Percentiles rank a stretch among this genome's conserved stretches.
phyloP scores from a whole-genome alignment of 2,329 filamentous ascomycete genomes.

The Microsporum ferrugineum region DNA sequence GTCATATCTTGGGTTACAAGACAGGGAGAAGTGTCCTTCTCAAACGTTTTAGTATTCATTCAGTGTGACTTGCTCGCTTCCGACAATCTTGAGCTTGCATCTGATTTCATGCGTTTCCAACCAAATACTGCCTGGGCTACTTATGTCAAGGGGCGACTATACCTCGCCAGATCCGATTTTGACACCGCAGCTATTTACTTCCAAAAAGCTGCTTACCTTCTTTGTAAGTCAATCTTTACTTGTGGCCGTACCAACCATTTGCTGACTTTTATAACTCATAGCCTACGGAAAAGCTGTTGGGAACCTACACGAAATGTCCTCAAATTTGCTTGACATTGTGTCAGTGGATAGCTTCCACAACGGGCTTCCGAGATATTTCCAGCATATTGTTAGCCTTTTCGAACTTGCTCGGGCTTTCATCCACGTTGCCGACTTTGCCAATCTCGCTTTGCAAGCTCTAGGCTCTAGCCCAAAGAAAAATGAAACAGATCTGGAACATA shows the following conservation, averaged over 20 bases:
- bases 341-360: conserved; percentile 58
- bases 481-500: conserved; percentile 28
- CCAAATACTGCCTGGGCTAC: conserved; percentile 47
- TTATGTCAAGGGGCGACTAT: conserved; percentile 76
- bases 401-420: conserved; percentile 66
- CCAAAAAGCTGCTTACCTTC: conserved; percentile 67
- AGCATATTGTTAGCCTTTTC: conserved; percentile 72
- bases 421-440: conserved; percentile 73
- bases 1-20: conserved; percentile 39
- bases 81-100: conserved; percentile 54
- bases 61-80: conserved; percentile 57
- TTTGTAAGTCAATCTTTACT: conserved; percentile 52
- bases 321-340: conserved; percentile 60
- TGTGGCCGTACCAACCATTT: background rate
- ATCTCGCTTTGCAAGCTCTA: conserved; percentile 57
- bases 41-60: conserved; percentile 54
- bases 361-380: conserved; percentile 73
- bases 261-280: conserved; percentile 14
- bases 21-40: conserved; percentile 44
- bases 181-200: conserved; percentile 64
- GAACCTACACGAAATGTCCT: conserved; percentile 37
- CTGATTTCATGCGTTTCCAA: conserved; percentile 56
- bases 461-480: conserved; percentile 23
- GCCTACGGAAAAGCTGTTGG: conserved; percentile 36
- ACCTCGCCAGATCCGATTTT: conserved; percentile 61